phyloP scores from a whole-genome alignment of 2,329 filamentous ascomycete genomes.

The Mycogone perniciosa region DNA sequence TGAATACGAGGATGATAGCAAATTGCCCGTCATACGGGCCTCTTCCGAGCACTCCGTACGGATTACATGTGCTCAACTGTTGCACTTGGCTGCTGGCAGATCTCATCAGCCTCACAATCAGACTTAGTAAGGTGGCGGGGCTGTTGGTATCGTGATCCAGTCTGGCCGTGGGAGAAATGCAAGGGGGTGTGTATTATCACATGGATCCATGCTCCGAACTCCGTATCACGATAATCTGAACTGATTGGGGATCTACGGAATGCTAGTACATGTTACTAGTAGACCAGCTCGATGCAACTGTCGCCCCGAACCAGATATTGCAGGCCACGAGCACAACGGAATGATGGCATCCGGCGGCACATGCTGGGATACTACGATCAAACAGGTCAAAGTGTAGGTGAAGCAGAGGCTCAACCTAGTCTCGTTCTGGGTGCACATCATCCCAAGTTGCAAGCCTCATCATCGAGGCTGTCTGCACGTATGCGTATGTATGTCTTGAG shows the following conservation, averaged over 20 bases:
- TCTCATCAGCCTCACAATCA: too few relatives aligned
- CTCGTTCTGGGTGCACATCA: conserved; percentile 6
- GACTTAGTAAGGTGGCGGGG: too few relatives aligned
- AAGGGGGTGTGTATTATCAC: neutral
- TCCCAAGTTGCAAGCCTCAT: conserved; percentile 4
- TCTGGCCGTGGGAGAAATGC: neutral
- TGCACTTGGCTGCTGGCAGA: too few relatives aligned
- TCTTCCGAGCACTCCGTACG: too few relatives aligned
- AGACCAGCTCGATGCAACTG: neutral
- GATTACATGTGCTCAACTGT: too few relatives aligned
- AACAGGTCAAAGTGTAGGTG: conserved; percentile 4
- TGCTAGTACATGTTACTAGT: too few relatives aligned
- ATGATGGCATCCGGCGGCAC: conserved; percentile 1
- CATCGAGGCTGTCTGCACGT: neutral
- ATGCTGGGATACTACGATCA: neutral
- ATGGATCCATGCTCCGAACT: neutral
- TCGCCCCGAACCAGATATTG: conserved; percentile 1
- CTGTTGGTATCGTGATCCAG: neutral
- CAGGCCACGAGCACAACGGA: conserved; percentile 5
- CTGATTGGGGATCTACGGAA: neutral
- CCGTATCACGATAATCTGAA: conserved; percentile 1
- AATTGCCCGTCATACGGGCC: too few relatives aligned
- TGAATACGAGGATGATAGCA: too few relatives aligned
- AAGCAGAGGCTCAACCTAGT: conserved; percentile 3
- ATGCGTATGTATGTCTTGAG: neutral